Evolutionary conservation across 192 early-diverging fungal genomes (phyloP), one percentile per base, ranked within the genome.

Genomic region (Jimgerdemannia flammicorona): DNA sequence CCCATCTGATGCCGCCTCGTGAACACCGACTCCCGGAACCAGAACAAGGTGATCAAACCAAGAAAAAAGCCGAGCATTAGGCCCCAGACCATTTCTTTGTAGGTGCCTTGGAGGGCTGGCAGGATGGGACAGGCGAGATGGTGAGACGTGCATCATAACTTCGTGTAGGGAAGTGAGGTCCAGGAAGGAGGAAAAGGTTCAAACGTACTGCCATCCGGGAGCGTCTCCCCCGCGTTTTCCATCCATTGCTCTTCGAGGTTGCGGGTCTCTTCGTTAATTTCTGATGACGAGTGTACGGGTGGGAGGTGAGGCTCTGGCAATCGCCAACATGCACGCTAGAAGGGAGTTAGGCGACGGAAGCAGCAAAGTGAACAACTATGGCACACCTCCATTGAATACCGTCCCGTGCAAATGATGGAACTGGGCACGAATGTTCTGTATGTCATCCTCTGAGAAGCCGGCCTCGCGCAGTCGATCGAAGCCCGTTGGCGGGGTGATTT

Each of bases 371-470:
- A 29, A 29, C 29, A 29, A 29, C 29, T 1, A 29, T 29, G 29
- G 29, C 29, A 29, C 29, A 29, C 67, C 19, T 75, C 44, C 17
- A 66, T 59, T 59, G 49, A 59, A 59, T 1, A 43, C 68, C 20
- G 78, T 86, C 11, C 86, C 88, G 40, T 82, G 83, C 40, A 84
- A 77, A 18, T 80, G 80, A 80, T 89, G 88, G 43, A 89, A 89
- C 64, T 89, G 86, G 40, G 79, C 70, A 3, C 88, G 81, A 29
- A 89, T 83, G 43, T 83, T 84, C 40, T 76, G 75, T 66, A 89
- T 84, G 66, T 89, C 88, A 40, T 87, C 82, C n/a, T 87, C 88
- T 9, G 84, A 84, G 44, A 89, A 89, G 3, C 88, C 88, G 41
- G 84, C 81, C 64, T 87, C 88, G 68, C 84, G 77, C 42, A 89